These are phyloP conservation scores for Phytophthora pini DNA, from an alignment of 352 stramenopile species.

Conservation along the genomic window DNA sequence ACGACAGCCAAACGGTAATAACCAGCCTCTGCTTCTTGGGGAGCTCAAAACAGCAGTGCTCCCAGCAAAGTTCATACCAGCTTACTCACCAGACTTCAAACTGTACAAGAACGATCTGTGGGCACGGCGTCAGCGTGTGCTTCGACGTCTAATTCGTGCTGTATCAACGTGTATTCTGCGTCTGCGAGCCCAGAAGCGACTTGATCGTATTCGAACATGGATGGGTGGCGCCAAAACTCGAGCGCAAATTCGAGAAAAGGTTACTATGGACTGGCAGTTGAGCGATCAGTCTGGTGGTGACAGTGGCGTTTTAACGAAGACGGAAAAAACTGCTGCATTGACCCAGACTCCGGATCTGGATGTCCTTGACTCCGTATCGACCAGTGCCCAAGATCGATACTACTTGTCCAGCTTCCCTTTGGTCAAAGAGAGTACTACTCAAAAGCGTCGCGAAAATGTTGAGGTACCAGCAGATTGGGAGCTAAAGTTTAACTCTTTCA, in stretches of 20 bases:
- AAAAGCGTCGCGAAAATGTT: conserved; percentile 45
- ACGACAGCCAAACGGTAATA: conserved; percentile 9
- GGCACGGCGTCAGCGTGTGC: conserved; percentile 66
- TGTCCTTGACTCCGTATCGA: conserved; percentile 1
- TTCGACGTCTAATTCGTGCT: conserved; percentile 71
- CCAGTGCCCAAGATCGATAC: neutral
- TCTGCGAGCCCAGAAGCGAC: conserved; percentile 59
- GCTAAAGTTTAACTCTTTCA: conserved; percentile 58
- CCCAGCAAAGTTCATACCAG: conserved; percentile 46
- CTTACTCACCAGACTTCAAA: conserved; percentile 76
- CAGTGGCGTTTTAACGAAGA: neutral
- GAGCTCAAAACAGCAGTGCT: conserved; percentile 46
- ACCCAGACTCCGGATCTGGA: conserved; percentile 2
- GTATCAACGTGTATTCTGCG: conserved; percentile 82
- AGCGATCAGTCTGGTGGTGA: conserved; percentile 7
- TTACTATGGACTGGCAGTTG: conserved; percentile 59
- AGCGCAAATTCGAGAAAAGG: conserved; percentile 62
- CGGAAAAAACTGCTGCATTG: neutral
- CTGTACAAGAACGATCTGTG: conserved; percentile 90
- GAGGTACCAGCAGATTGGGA: conserved; percentile 51
- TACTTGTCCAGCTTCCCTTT: conserved; percentile 68
- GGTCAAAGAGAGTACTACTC: conserved; percentile 59
- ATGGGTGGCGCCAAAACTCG: conserved; percentile 53
- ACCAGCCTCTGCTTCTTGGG: conserved; percentile 20
- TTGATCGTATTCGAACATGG: conserved; percentile 65